phyloP scores from a whole-genome alignment of 306 rosid species.

The Malus sieversii region DNA sequence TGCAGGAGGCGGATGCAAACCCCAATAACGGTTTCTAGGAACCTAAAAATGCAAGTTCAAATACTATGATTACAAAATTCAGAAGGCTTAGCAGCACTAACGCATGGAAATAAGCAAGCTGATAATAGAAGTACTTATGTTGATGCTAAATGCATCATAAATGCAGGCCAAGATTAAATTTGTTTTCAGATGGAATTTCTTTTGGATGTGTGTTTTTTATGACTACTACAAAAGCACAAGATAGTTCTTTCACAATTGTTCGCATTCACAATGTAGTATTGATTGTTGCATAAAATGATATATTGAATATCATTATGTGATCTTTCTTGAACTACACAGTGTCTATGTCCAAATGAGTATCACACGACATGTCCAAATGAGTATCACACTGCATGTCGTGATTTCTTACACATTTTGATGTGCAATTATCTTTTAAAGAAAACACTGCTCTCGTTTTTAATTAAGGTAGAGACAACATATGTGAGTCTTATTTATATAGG shows the following conservation, averaged over 20 bases:
- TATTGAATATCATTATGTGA: neutral
- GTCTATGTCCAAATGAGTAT: neutral
- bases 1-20: slow-evolving; percentile 98
- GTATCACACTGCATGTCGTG: neutral
- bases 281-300: neutral
- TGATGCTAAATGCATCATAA: neutral
- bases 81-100: neutral
- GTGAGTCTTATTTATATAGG: neutral
- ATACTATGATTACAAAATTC: slow-evolving; percentile 10
- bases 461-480: neutral
- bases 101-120: neutral
- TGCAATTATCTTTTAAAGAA: neutral
- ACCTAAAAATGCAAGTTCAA: slow-evolving; percentile 61
- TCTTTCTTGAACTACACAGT: neutral
- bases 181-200: neutral
- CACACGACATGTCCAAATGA: neutral
- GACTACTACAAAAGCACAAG: neutral
- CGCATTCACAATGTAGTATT: neutral
- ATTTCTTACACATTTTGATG: neutral
- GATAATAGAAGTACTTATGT: neutral
- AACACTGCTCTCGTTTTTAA: neutral
- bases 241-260: neutral
- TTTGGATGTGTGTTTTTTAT: neutral
- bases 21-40: slow-evolving; percentile 97
- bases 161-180: neutral